Evolutionary conservation across 2,329 filamentous ascomycete genomes (phyloP), one percentile per base, ranked within the genome.

Genomic region (Monosporascus sp.): DNA sequence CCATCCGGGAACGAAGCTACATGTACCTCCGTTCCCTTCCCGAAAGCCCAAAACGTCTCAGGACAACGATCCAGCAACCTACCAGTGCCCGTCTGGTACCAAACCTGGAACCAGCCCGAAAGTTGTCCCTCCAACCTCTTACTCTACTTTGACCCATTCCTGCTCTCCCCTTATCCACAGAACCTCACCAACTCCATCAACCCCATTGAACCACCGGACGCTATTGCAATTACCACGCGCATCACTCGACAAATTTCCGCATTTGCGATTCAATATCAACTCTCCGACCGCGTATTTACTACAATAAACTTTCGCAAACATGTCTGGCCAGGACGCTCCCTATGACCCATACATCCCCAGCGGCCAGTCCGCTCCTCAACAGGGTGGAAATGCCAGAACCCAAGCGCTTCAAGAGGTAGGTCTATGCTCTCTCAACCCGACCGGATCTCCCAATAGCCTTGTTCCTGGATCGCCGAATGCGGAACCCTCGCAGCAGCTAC

Each of bases 331-430:
- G 62, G 77, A 81, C 55, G 74, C 79, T 69, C 89, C 89, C 63
- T 95, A 95, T 74, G 90, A 95, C 75, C 90, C 90, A 59, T 95
- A 94, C 76, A 92, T 93, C 72, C 90, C 90, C 68, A 84, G 82
- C 70, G 85, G 84, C 73, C 78, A 80, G 72, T 72, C 74, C 57
- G 71, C 72, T 55, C 64, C 68, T 62, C 70, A 72, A 62, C 71
- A 74, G 70, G 73, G 66, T 61, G 78, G 72, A 60, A 81, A 73
- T 70, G 71, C 72, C 56, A 73, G 81, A 70, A 78, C 81, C 51
- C 75, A 79, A 60, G 88, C 87, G 60, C 81, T 96, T 63, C 90
- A 96, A 82, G 87, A 87, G 75, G 91, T 96, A 87, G 79, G 89
- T 85, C 51, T 60, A 53, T 57, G 47, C 60, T 55, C 55, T 51